A percentile compares a stretch with the other conserved stretches of the same genome.
These are phyloP conservation scores for Leptographium procerum DNA, from an alignment of 2,329 filamentous ascomycete species.

Conservation along the genomic window DNA sequence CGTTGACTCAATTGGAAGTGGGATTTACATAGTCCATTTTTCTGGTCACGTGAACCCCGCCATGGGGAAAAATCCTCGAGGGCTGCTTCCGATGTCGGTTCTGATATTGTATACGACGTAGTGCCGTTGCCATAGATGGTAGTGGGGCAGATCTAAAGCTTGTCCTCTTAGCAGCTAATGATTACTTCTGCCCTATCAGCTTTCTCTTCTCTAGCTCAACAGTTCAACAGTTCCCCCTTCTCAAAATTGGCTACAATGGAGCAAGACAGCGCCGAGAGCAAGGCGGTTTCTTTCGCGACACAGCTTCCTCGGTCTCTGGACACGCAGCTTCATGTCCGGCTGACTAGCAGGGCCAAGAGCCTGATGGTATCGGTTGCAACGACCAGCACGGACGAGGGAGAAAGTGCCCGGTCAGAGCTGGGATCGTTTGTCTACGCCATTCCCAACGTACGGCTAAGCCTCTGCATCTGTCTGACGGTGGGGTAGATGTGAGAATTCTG, in stretches of 20 bases:
- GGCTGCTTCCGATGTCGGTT: slow-evolving; percentile 1
- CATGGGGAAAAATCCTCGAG: not conserved
- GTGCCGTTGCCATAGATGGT: not conserved
- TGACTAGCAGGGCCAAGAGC: slow-evolving; percentile 46
- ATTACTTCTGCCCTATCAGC: not conserved
- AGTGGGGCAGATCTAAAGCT: not conserved
- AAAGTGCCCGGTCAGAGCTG: slow-evolving; percentile 44
- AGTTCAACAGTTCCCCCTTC: no score
- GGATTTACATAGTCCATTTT: not conserved
- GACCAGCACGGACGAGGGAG: slow-evolving; percentile 22
- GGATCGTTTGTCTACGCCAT: slow-evolving; percentile 92
- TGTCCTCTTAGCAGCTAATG: no score
- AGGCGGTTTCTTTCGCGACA: slow-evolving; percentile 39
- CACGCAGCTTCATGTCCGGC: slow-evolving; percentile 48
- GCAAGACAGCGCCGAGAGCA: not conserved
- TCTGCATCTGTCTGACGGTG: not conserved
- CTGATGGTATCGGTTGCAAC: slow-evolving; percentile 53
- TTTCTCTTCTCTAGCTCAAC: not conserved
- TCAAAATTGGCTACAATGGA: no score
- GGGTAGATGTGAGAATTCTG: not conserved
- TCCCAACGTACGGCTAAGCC: slow-evolving; percentile 56
- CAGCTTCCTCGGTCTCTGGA: slow-evolving; percentile 49
- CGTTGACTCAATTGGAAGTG: not conserved
- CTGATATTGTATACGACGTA: not conserved
- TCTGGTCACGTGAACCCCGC: slow-evolving; percentile 1